These are phyloP conservation scores for Penicillium hesseltinei DNA, from an alignment of 2,329 filamentous ascomycete species.

Conservation along the genomic window DNA sequence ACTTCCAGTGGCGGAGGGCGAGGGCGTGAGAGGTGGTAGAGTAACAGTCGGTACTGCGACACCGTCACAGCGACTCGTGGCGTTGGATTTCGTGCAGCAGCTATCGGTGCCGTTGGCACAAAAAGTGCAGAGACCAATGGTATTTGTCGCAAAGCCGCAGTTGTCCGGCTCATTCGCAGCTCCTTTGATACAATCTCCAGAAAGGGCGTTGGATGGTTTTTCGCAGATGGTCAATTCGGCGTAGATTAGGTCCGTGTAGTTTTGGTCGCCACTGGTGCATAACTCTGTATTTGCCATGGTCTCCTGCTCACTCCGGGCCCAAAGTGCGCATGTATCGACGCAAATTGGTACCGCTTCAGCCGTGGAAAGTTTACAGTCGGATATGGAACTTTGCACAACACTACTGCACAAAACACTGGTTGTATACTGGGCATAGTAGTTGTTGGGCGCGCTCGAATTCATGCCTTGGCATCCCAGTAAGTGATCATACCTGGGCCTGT, in stretches of 20 bases:
- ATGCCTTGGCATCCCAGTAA: slow-evolving; percentile 77
- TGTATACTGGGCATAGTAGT: slow-evolving; percentile 90
- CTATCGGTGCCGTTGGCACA: slow-evolving; percentile 93
- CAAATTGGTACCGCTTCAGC: slow-evolving; percentile 72
- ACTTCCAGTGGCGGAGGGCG: slow-evolving; percentile 56
- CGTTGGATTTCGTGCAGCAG: slow-evolving; percentile 81
- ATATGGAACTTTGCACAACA: slow-evolving; percentile 84
- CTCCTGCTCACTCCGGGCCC: slow-evolving; percentile 72
- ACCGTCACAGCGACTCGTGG: slow-evolving; percentile 68
- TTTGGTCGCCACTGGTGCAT: slow-evolving; percentile 64
- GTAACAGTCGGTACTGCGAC: slow-evolving; percentile 70
- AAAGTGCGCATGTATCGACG: slow-evolving; percentile 78
- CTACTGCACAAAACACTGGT: slow-evolving; percentile 90
- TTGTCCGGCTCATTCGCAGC: slow-evolving; percentile 78
- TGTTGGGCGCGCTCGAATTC: slow-evolving; percentile 72
- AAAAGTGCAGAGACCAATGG: slow-evolving; percentile 78
- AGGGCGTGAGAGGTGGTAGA: slow-evolving; percentile 54
- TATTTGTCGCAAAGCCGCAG: slow-evolving; percentile 76
- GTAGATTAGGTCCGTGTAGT: slow-evolving; percentile 74
- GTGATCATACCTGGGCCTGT: slow-evolving; percentile 66
- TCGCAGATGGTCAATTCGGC: slow-evolving; percentile 91
- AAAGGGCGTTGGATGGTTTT: slow-evolving; percentile 75
- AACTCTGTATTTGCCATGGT: slow-evolving; percentile 72
- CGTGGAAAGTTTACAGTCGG: slow-evolving; percentile 64
- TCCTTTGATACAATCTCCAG: slow-evolving; percentile 70